phyloP scores from a whole-genome alignment of 2,329 filamentous ascomycete genomes.

The Trichophyton verrucosum region DNA sequence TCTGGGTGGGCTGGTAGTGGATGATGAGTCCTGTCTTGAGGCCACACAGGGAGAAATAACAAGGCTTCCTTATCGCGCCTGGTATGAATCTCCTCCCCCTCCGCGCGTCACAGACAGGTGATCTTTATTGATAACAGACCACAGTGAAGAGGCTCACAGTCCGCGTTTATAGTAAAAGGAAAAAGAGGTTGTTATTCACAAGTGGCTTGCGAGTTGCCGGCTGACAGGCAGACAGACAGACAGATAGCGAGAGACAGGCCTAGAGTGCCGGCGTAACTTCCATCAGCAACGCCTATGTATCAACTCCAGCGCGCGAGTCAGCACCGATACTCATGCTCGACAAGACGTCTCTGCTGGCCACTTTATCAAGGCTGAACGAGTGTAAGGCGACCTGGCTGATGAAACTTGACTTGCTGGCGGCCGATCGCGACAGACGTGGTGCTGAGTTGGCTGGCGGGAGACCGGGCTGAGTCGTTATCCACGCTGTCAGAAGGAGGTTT shows the following conservation, averaged over 20 bases:
- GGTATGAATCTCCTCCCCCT: background rate
- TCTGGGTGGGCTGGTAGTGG: background rate
- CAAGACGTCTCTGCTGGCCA: background rate
- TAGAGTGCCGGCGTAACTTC: constrained; percentile 1
- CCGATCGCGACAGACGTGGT: background rate
- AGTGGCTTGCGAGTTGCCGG: background rate
- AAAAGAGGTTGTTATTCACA: background rate
- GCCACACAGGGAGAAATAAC: background rate
- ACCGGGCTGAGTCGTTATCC: background rate
- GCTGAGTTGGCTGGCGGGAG: background rate
- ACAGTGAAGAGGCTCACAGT: no score
- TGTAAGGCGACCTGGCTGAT: background rate
- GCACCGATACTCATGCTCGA: constrained; percentile 1
- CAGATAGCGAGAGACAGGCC: background rate
- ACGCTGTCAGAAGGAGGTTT: background rate
- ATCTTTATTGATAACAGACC: no score
- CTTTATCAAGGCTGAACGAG: background rate
- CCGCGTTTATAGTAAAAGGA: background rate
- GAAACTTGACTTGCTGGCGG: background rate
- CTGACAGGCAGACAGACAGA: background rate
- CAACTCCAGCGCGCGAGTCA: background rate
- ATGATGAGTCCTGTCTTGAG: background rate
- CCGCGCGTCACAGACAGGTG: background rate
- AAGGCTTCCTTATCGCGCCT: background rate
- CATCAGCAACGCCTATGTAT: constrained; percentile 8